Percentiles rank a stretch among this genome's conserved stretches.
Conservation (phyloP, 768 basidiomycete genomes). For the Suillus clintonianus region DNA sequence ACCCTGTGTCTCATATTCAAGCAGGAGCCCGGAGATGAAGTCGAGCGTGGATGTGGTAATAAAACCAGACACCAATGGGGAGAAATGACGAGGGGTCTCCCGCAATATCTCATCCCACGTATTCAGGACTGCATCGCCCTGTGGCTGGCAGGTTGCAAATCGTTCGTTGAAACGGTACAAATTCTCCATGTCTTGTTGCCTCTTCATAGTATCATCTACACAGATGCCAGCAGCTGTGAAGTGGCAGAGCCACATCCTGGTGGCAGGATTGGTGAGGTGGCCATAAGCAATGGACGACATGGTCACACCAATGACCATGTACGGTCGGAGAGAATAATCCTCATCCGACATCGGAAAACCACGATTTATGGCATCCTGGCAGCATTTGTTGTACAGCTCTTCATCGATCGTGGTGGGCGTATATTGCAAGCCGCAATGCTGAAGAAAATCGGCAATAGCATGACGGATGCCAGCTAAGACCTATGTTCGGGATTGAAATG, state of each 20-base stretch:
- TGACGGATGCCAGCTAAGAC: too few relatives aligned
- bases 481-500: too few relatives aligned
- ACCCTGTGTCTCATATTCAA: conserved; percentile 26
- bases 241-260: too few relatives aligned
- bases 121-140: conserved; percentile 32
- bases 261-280: too few relatives aligned
- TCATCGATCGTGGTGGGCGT: background rate
- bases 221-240: too few relatives aligned
- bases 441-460: too few relatives aligned
- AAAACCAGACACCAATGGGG: conserved; percentile 26
- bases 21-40: conserved; percentile 28
- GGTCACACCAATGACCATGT: conserved; percentile 27
- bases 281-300: too few relatives aligned
- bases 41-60: conserved; percentile 37
- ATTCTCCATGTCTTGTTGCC: conserved; percentile 14
- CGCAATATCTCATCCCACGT: conserved; percentile 27
- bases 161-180: conserved; percentile 32
- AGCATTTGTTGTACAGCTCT: conserved; percentile 7
- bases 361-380: conserved; percentile 13
- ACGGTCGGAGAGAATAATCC: conserved; percentile 15
- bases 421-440: too few relatives aligned
- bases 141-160: conserved; percentile 23
- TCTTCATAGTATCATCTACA: too few relatives aligned
- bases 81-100: conserved; percentile 25
- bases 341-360: conserved; percentile 20